Conservation (phyloP, 345 rosid genomes). For the Bruguiera gymnorhiza region DNA sequence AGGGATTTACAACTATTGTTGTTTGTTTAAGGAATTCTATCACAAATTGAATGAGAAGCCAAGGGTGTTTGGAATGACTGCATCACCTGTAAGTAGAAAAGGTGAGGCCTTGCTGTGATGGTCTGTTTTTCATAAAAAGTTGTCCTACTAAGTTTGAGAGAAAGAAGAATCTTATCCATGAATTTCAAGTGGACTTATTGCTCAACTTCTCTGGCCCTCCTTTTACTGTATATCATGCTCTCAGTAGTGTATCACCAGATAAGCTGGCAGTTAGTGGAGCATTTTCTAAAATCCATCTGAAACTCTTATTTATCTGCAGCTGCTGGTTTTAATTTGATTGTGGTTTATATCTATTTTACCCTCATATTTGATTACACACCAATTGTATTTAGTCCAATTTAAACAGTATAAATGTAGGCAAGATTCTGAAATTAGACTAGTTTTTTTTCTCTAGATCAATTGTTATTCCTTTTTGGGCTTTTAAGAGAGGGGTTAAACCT, state of each 20-base stretch:
- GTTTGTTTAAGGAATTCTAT: constrained; percentile 68
- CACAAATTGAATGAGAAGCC: constrained; percentile 56
- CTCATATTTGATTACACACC: not conserved
- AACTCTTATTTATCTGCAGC: constrained; percentile 4
- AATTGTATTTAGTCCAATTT: not conserved
- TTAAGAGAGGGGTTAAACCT: not conserved
- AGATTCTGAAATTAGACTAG: too few species aligned
- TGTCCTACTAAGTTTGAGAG: not conserved
- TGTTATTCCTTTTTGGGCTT: not conserved
- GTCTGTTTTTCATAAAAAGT: not conserved
- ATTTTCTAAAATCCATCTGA: not conserved
- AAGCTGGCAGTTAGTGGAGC: not conserved
- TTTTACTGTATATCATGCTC: not conserved
- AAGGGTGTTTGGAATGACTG: constrained; percentile 84
- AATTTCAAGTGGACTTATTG: not conserved
- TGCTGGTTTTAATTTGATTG: not conserved
- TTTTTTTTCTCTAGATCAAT: not conserved
- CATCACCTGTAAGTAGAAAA: constrained; percentile 55
- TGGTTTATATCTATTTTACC: not conserved
- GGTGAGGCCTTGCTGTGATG: constrained; percentile 38
- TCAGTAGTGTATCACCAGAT: not conserved
- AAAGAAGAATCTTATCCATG: not conserved
- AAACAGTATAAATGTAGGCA: not conserved
- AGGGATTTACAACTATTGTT: not conserved
- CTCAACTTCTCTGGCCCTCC: not conserved